Conservation (phyloP, 208 protist species). For the Crithidia acanthocephali region DNA sequence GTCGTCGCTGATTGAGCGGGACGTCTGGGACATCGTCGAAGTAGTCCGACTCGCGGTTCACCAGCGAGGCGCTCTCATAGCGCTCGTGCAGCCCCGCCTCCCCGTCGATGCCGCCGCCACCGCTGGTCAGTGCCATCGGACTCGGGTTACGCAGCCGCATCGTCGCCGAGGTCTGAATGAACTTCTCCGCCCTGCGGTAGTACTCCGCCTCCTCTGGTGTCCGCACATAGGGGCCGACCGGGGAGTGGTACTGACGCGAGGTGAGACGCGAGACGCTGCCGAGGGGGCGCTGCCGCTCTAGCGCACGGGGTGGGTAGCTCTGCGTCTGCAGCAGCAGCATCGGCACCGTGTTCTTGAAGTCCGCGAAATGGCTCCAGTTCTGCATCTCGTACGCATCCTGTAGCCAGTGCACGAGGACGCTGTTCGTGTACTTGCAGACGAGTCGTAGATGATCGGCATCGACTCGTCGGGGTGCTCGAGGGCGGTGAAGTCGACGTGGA, state of each 20-base stretch:
- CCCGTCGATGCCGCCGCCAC: not conserved
- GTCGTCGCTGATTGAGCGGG: conserved; percentile 10
- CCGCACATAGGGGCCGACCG: conserved; percentile 28
- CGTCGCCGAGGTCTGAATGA: conserved; percentile 19
- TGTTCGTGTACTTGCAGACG: conserved; percentile 73
- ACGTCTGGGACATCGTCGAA: conserved; percentile 25
- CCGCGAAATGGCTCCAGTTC: conserved; percentile 75
- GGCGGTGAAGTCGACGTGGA: conserved; percentile 89
- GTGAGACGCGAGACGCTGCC: conserved; percentile 33
- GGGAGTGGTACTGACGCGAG: conserved; percentile 38
- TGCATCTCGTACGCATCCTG: conserved; percentile 91
- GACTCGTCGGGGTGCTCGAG: conserved; percentile 87
- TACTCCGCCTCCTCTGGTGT: conserved; percentile 34
- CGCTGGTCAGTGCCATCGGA: conserved; percentile 8
- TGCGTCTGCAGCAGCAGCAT: conserved; percentile 81
- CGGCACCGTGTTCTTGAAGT: conserved; percentile 68
- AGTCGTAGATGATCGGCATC: conserved; percentile 88
- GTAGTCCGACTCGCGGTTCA: conserved; percentile 28
- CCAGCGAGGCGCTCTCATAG: conserved; percentile 22
- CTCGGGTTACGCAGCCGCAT: conserved; percentile 25
- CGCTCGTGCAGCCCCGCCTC: conserved; percentile 1
- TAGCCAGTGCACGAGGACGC: conserved; percentile 84
- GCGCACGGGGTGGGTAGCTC: conserved; percentile 51
- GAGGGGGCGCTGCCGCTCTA: conserved; percentile 28
- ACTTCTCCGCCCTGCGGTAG: conserved; percentile 26